These are phyloP conservation scores for Pseudogymnoascus sp. DNA, from an alignment of 2,329 filamentous ascomycete genomes.

Conservation along the genomic window DNA sequence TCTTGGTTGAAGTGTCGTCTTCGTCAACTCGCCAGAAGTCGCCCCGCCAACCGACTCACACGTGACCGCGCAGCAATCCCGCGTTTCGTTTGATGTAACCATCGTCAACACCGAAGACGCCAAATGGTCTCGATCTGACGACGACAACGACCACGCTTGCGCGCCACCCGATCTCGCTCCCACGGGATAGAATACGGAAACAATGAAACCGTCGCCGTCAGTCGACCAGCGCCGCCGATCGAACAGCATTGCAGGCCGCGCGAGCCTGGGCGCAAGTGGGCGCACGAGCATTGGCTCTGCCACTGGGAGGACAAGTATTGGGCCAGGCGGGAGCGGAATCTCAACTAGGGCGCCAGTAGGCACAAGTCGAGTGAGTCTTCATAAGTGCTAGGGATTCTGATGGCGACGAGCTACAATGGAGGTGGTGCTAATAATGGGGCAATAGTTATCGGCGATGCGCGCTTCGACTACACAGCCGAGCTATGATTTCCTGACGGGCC, in stretches of 20 bases:
- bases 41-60: background rate
- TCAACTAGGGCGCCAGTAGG: background rate
- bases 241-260: background rate
- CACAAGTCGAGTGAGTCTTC: background rate
- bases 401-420: background rate
- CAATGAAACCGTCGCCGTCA: background rate
- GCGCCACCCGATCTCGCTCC: background rate
- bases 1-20: background rate
- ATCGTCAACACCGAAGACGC: slow-evolving; percentile 7
- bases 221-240: background rate
- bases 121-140: background rate
- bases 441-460: slow-evolving; percentile 37
- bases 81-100: slow-evolving; percentile 6
- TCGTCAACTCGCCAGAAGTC: background rate
- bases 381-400: background rate
- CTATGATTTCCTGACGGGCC: slow-evolving; percentile 51
- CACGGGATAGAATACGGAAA: background rate
- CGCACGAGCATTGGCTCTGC: background rate
- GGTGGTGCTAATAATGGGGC: background rate
- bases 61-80: slow-evolving; percentile 6
- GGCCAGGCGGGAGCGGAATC: background rate
- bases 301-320: background rate
- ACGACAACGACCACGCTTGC: background rate
- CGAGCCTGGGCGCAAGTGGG: background rate
- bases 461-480: slow-evolving; percentile 42